Evolutionary conservation across 352 stramenopile species (phyloP), one percentile per base, ranked within the genome.

Genomic region (Globisporangium heterothallicum): DNA sequence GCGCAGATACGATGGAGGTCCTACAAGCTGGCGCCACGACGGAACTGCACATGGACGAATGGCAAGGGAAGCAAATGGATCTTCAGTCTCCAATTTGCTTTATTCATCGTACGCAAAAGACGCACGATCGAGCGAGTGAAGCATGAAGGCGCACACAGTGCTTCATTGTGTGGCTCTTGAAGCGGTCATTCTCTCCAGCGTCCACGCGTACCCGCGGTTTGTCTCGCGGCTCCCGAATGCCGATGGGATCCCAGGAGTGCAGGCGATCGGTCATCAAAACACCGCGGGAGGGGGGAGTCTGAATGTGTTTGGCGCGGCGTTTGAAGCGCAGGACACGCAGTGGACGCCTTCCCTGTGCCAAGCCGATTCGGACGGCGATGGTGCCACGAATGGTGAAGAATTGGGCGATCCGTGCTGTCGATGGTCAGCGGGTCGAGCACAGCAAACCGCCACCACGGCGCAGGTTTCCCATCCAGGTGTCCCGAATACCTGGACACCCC

Each of bases 341-440:
- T 93, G 83, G 83, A 90, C 74, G 2, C 49, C 46, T 1, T 66
- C 45, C 19, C 21, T 93, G 4, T 93, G 83, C 42, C 60, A 87
- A 40, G 42, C 45, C 0, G 83, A 93, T 48, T 84, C 83, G 13
- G 83, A 93, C 30, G 61, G 66, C 8, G 88, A 97, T 47, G 86
- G 87, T 2, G 69, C 74, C 3, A 95, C 80, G 3, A 97, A 97
- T 55, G 88, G 88, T 3, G 66, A 94, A 63, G 88, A 97, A 53
- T 67, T 97, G 0, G 87, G 84, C 9, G 88, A 97, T 51, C 84
- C 86, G 10, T 88, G 83, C 61, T 97, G 88, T 56, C 54, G 56
- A 7, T 97, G 84, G 84, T 58, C 44, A 9, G 32, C 29, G 22
- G 52, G 40, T 13, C 25, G 14, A 21, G 8, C 13, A 8, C 22